Conservation (phyloP, 2,329 filamentous ascomycete species). For the Exophiala viscosa region DNA sequence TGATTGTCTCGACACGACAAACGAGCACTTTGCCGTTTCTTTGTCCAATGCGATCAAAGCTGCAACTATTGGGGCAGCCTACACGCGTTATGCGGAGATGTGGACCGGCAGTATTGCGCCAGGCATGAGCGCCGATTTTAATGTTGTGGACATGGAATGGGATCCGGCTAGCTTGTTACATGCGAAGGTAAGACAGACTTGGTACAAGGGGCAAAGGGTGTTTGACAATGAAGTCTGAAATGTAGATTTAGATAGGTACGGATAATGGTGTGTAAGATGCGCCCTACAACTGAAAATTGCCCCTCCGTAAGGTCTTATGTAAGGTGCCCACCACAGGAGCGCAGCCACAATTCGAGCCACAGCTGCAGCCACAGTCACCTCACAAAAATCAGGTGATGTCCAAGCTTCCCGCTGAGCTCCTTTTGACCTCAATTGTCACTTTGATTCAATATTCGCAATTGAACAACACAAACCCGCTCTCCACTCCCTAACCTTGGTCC, state of each 20-base stretch:
- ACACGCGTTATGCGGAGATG: constrained; percentile 43
- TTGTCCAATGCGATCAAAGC: constrained; percentile 43
- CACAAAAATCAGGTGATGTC: not conserved
- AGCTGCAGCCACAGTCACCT: no score
- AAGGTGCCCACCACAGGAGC: no score
- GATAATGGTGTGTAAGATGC: no score
- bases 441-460: constrained; percentile 5
- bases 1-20: constrained; percentile 37
- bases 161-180: constrained; percentile 40
- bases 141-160: constrained; percentile 38
- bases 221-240: constrained; percentile 21
- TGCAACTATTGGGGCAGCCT: constrained; percentile 45
- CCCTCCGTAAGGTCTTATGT: no score
- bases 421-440: constrained; percentile 6
- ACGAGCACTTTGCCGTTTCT: constrained; percentile 40
- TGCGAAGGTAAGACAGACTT: constrained; percentile 42
- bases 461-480: constrained; percentile 13
- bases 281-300: no score
- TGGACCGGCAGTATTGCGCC: constrained; percentile 41
- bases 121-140: constrained; percentile 42
- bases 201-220: constrained; percentile 35
- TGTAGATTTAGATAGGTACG: no score
- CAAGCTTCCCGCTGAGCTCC: constrained; percentile 4
- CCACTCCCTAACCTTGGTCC: constrained; percentile 22
- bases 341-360: no score